These are phyloP conservation scores for Aspergillus arachidicola DNA, from an alignment of 2,329 filamentous ascomycete species.

Conservation along the genomic window DNA sequence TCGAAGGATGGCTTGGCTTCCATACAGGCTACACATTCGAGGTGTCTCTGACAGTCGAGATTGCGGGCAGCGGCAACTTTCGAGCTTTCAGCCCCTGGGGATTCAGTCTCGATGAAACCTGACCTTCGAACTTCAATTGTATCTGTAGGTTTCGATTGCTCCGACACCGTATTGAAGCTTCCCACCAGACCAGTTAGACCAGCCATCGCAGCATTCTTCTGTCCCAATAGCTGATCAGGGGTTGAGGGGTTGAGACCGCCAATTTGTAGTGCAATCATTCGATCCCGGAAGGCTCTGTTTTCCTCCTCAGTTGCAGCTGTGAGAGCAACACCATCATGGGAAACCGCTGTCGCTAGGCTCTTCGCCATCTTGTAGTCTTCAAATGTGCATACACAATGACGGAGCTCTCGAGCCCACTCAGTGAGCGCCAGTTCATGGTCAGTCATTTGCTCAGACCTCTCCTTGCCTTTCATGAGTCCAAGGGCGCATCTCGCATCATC, in stretches of 20 bases:
- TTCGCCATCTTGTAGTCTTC: conserved; percentile 7
- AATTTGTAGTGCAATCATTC: conserved; percentile 3
- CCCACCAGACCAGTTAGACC: neutral
- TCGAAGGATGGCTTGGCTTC: neutral
- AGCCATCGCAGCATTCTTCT: neutral
- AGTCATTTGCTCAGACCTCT: neutral
- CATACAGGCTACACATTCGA: conserved; percentile 14
- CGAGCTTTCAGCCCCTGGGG: neutral
- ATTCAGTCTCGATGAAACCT: neutral
- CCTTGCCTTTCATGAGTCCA: neutral
- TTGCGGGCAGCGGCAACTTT: neutral
- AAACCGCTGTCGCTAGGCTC: neutral
- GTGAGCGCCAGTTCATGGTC: neutral
- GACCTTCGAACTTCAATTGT: neutral
- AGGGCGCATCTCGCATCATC: conserved; percentile 2
- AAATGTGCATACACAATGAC: neutral
- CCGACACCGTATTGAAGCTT: neutral
- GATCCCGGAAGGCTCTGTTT: conserved; percentile 5
- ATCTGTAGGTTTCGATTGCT: neutral
- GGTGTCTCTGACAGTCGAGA: neutral
- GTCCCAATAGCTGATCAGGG: conserved; percentile 3
- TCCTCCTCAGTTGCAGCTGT: conserved; percentile 10
- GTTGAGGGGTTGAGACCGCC: neutral
- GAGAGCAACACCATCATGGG: conserved; percentile 12
- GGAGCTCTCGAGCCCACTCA: neutral